Evolutionary conservation across 2,329 filamentous ascomycete species (phyloP).

Genomic region (Exophiala xenobiotica): DNA sequence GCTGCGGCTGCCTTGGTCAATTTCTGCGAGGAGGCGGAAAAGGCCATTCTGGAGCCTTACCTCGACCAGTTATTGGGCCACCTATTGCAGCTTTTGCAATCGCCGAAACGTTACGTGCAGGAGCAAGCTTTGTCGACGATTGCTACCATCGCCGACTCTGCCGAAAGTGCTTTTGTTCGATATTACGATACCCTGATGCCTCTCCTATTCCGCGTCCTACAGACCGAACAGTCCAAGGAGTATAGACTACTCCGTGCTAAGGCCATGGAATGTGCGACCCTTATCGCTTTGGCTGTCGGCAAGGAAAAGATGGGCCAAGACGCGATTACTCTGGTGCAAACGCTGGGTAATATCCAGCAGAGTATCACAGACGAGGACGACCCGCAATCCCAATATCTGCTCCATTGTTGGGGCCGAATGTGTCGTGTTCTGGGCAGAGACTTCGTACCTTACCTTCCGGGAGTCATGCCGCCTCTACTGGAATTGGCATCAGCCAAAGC

Average conservation of each 20-base stretch:
- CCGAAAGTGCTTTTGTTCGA: slow-evolving; percentile 88
- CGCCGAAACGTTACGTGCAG: slow-evolving; percentile 92
- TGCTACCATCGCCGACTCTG: slow-evolving; percentile 97
- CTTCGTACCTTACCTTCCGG: slow-evolving; percentile 88
- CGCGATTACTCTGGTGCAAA: slow-evolving; percentile 80
- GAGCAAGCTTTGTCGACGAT: slow-evolving; percentile 97
- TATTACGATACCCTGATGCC: slow-evolving; percentile 98
- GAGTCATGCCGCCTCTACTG: slow-evolving; percentile 90
- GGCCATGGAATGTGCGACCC: slow-evolving; percentile 97
- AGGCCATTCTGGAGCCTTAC: slow-evolving; percentile 85
- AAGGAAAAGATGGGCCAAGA: slow-evolving; percentile 88
- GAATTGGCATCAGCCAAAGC: slow-evolving; percentile 92
- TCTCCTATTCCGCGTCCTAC: slow-evolving; percentile 82
- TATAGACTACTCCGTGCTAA: slow-evolving; percentile 88
- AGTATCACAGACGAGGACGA: slow-evolving; percentile 88
- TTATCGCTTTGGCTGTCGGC: slow-evolving; percentile 90
- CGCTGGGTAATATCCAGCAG: slow-evolving; percentile 81
- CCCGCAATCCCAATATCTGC: slow-evolving; percentile 91
- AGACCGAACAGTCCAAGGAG: slow-evolving; percentile 89
- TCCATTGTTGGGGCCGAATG: slow-evolving; percentile 99
- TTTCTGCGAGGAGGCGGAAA: slow-evolving; percentile 98
- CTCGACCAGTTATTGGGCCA: slow-evolving; percentile 82
- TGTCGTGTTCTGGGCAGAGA: slow-evolving; percentile 87
- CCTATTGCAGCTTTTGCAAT: slow-evolving; percentile 83
- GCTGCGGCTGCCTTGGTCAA: slow-evolving; percentile 97